Evolutionary conservation across 208 protist species (phyloP).

Genomic region (Acanthamoeba polyphaga): DNA sequence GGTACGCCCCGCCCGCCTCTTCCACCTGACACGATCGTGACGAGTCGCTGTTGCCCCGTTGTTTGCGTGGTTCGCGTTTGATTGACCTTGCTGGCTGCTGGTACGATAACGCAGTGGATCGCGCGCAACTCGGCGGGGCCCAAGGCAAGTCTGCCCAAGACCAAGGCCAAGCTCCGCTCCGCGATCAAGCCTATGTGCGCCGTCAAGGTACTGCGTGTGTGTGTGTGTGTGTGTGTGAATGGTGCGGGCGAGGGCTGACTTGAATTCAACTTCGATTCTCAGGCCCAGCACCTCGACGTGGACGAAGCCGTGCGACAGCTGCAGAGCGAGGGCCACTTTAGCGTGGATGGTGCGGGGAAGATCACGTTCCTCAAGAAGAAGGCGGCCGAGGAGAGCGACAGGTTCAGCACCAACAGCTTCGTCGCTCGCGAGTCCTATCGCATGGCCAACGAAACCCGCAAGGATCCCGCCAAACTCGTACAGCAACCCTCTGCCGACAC

Average conservation of each 20-base stretch:
- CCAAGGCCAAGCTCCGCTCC: slow-evolving; percentile 17
- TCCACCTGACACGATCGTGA: no score
- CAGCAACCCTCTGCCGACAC: background rate
- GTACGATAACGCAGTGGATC: background rate
- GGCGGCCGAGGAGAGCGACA: background rate
- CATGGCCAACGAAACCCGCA: slow-evolving; percentile 51
- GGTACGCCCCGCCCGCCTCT: no score
- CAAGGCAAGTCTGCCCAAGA: slow-evolving; percentile 51
- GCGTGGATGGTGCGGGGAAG: background rate
- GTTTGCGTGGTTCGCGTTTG: no score
- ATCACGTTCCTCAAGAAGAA: slow-evolving; percentile 66
- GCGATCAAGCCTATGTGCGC: slow-evolving; percentile 68
- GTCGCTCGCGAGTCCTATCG: slow-evolving; percentile 44
- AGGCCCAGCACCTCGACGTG: slow-evolving; percentile 40
- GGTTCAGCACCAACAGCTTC: slow-evolving; percentile 9
- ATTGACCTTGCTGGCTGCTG: no score
- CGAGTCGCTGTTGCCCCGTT: no score
- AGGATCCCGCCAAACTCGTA: slow-evolving; percentile 28
- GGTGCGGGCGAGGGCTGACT: background rate
- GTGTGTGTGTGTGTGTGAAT: no score
- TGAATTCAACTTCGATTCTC: background rate
- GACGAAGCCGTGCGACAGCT: slow-evolving; percentile 13
- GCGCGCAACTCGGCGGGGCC: background rate
- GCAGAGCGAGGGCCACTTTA: slow-evolving; percentile 26
- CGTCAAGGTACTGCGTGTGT: background rate